A percentile compares a stretch with the other conserved stretches of the same genome.
Evolutionary conservation across 306 rosid species (phyloP).

Genomic region (Glycine soja): DNA sequence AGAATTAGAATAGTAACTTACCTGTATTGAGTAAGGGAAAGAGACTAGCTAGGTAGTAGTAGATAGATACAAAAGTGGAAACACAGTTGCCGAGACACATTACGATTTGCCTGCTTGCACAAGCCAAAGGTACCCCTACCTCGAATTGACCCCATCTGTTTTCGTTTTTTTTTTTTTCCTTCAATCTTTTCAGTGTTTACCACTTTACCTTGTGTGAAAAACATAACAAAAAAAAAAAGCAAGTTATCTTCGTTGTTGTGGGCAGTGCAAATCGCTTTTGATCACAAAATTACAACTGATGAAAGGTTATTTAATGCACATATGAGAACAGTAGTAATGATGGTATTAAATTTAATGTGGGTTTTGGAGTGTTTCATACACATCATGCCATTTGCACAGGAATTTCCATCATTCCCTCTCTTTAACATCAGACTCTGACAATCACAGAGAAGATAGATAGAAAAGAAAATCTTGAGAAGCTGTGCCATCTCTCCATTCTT

Average conservation of each 20-base stretch:
- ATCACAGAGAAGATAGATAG: background rate
- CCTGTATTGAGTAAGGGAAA: background rate
- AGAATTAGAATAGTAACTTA: background rate
- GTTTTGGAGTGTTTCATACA: constrained; percentile 43
- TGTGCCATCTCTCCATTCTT: constrained; percentile 41
- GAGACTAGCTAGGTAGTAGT: background rate
- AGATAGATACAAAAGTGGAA: background rate
- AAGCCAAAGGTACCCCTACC: background rate
- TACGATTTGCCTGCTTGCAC: background rate
- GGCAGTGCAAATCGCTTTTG: background rate
- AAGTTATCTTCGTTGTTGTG: background rate
- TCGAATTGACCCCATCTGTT: background rate
- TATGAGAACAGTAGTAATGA: constrained; percentile 30
- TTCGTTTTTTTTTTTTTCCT: background rate
- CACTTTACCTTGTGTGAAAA: background rate
- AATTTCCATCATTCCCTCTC: constrained; percentile 55
- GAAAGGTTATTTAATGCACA: background rate
- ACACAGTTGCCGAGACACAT: constrained; percentile 6
- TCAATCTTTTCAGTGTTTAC: constrained; percentile 13
- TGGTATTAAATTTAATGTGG: constrained; percentile 30
- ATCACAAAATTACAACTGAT: background rate
- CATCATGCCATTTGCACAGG: constrained; percentile 61
- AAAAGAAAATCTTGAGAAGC: constrained; percentile 34
- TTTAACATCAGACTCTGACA: constrained; percentile 35
- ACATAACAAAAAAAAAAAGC: background rate